Base-by-base conservation (phyloP, 2,329 filamentous ascomycete genomes). In the Zymoseptoria tritici region DNA sequence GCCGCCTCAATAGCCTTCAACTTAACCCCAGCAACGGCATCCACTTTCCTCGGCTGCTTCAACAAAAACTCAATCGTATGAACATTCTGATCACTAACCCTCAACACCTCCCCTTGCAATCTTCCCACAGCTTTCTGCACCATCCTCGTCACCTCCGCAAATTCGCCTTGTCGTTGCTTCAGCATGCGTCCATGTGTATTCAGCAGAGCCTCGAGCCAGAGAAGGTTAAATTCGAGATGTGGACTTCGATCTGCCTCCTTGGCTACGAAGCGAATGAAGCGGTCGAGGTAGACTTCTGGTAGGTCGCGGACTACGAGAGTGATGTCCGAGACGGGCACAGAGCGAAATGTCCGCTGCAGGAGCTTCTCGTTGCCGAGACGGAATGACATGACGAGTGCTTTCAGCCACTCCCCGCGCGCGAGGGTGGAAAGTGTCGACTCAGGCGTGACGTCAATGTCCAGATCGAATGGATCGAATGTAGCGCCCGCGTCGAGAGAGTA, bases 371-470 rank as follows among this genome's bases (percentile, higher is more conserved):
- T 90, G 76, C 96, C 97, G 60, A 99, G 85, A 5, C 95, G 88
- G 81, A 99, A 99, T 1, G 92, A 89, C 94, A 99, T 99, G 64
- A 97, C 86, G 5, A 99, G 79, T 0, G 94, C 93, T 76, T 94
- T 96, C 64, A 97, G 83, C 74, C 90, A 96, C 71, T 96, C 90
- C 63, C 83, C 83, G 58, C 91, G 85, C 59, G 87, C 81, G 0
- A 97, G 81, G 0, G 91, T 94, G 2, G 88, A 70, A 4, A 80
- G 70, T 0, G 78, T 81, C 20, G 70, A 91, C 1, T 89, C 86
- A 0, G 93, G 93, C 4, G 94, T 99, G 66, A 99, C 90, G 64
- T 90, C 89, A 71, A 97, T 89, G 74, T 96, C 92, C 16, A 99
- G 85, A 72, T 99, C 94, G 70, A 97, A 96, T 0, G 94, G 94